Evolutionary conservation across 2,329 filamentous ascomycete species (phyloP).

Genomic region (Alternaria sp.): DNA sequence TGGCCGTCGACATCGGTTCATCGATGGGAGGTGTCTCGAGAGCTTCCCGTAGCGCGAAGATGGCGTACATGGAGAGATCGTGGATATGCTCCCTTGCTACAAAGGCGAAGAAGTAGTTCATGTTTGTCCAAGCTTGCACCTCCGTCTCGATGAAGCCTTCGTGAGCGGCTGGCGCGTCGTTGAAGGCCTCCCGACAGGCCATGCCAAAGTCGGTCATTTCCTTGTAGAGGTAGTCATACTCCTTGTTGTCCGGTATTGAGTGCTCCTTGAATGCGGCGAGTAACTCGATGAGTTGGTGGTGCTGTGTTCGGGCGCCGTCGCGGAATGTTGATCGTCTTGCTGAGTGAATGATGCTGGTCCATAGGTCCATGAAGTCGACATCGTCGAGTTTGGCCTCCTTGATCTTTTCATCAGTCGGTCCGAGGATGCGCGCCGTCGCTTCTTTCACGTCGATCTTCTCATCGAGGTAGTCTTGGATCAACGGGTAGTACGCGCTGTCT

Average conservation of each 20-base stretch:
- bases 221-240: conserved; percentile 28
- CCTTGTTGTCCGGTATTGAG: conserved; percentile 22
- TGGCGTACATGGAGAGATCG: conserved; percentile 31
- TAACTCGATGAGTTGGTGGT: conserved; percentile 29
- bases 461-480: conserved; percentile 32
- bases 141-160: conserved; percentile 28
- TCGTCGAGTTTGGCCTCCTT: conserved; percentile 21
- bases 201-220: conserved; percentile 31
- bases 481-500: conserved; percentile 27
- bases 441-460: conserved; percentile 21
- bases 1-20: conserved; percentile 21
- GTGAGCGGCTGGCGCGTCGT: conserved; percentile 33
- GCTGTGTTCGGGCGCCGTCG: conserved; percentile 3
- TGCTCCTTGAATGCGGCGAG: conserved; percentile 35
- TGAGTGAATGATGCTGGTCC: conserved; percentile 42
- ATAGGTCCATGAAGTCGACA: conserved; percentile 32
- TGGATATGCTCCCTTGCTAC: conserved; percentile 23
- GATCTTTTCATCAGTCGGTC: conserved; percentile 37
- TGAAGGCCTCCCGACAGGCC: conserved; percentile 37
- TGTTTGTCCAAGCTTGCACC: conserved; percentile 39
- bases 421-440: conserved; percentile 23
- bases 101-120: conserved; percentile 41
- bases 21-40: conserved; percentile 32
- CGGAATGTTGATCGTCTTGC: conserved; percentile 32
- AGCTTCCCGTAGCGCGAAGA: conserved; percentile 38